Percentiles rank a stretch among this genome's conserved stretches.
phyloP scores from a whole-genome alignment of 2,329 filamentous ascomycete genomes.

The Aspergillus tubingensis region DNA sequence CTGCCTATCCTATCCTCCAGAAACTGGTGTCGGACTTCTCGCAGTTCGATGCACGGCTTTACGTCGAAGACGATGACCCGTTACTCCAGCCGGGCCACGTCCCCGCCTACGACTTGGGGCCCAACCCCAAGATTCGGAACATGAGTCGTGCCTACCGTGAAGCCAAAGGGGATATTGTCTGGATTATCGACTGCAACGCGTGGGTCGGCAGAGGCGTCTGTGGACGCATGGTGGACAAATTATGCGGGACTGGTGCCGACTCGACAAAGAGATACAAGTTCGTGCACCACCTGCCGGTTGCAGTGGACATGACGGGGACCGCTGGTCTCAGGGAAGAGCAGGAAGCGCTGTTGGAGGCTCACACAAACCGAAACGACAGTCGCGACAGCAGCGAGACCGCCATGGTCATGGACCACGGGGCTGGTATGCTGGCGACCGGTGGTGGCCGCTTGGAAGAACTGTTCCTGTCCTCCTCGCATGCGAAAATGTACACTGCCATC shows the following conservation, averaged over 20 bases:
- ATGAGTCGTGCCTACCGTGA: slow-evolving; percentile 92
- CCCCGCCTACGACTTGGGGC: slow-evolving; percentile 67
- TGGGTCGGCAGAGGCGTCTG: slow-evolving; percentile 81
- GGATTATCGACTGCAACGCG: slow-evolving; percentile 95
- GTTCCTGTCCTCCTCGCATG: slow-evolving; percentile 90
- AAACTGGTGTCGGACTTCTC: slow-evolving; percentile 74
- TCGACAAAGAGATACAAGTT: slow-evolving; percentile 70
- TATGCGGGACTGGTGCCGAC: slow-evolving; percentile 66
- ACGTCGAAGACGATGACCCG: slow-evolving; percentile 81
- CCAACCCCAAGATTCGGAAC: slow-evolving; percentile 98
- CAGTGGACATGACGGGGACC: slow-evolving; percentile 66
- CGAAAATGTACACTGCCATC: slow-evolving; percentile 97
- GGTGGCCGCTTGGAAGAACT: slow-evolving; percentile 90
- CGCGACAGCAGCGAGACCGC: slow-evolving; percentile 4
- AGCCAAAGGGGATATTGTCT: slow-evolving; percentile 82
- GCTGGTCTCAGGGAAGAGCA: slow-evolving; percentile 28
- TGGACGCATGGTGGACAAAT: slow-evolving; percentile 83
- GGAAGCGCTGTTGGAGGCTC: slow-evolving; percentile 27
- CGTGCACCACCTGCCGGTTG: slow-evolving; percentile 88
- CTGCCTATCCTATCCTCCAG: slow-evolving; percentile 73
- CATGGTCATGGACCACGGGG: slow-evolving; percentile 16
- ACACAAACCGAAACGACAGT: slow-evolving; percentile 15
- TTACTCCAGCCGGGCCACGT: slow-evolving; percentile 57
- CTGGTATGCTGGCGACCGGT: slow-evolving; percentile 46
- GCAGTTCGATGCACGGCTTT: slow-evolving; percentile 67